Evolutionary conservation across 805 yeast genomes (phyloP), one percentile per base, ranked within the genome.

Genomic region (Wickerhamomyces mucosus): DNA sequence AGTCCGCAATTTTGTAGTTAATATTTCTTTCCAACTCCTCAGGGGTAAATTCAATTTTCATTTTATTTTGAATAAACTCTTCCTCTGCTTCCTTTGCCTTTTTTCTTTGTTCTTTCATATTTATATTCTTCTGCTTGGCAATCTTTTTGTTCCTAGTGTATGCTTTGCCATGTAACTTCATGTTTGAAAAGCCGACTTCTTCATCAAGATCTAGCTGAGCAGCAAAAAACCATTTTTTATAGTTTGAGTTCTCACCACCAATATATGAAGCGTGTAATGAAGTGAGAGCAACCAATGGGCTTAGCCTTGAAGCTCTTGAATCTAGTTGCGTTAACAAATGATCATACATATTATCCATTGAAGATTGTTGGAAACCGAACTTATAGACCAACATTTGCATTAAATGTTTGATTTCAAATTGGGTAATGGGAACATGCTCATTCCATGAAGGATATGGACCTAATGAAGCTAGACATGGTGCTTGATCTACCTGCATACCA

Each of bases 151-250:
- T 63, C 36, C 67, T 53, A 39, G 57, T 53, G 33, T 58, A 51
- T 14, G 67, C 58, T 33, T 63, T 62, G 7, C 74, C 77, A 17
- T 50, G 54, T 36, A 72, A 56, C 55, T 69, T 68, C 73, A 70
- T 68, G 48, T 65, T 63, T 37, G 67, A 59, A 49, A 69, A 66
- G 4, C 80, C 80, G 26, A 73, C 58, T 33, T 71, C 78, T 33
- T 73, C 80, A 56, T 86, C 95, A 29, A 79, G 56, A 42, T 78
- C 86, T 22, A 80, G 59, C 55, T 78, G 84, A 7, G 94, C 84
- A 27, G 94, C 84, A 56, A 88, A 82, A 53, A 76, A 85, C 97
- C 97, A 89, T 55, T 82, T 85, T 48, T 78, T 72, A 56, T 78
- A 89, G 56, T 89, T 89, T 4, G 96, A 72, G 37, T 76, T 64